phyloP scores from a whole-genome alignment of 352 stramenopile species.

The Phytophthora brassicae region DNA sequence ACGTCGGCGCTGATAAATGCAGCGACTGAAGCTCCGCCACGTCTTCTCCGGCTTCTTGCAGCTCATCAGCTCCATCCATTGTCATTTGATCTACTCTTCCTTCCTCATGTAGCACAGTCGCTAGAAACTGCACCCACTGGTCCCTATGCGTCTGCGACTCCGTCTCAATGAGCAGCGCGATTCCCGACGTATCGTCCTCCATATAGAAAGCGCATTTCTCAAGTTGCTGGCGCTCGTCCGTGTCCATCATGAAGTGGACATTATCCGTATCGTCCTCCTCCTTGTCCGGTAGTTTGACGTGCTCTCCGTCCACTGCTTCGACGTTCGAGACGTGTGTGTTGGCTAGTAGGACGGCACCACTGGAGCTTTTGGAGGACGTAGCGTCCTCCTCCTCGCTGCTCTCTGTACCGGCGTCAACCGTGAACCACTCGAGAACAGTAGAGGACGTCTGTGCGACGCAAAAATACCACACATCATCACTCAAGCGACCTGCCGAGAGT shows the following conservation, averaged over 20 bases:
- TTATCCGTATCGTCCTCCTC: constrained; percentile 10
- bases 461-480: constrained; percentile 55
- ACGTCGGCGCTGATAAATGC: constrained; percentile 17
- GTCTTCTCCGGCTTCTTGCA: constrained; percentile 14
- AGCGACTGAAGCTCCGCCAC: constrained; percentile 27
- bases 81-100: neutral
- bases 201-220: constrained; percentile 53
- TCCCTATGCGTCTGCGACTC: constrained; percentile 34
- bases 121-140: constrained; percentile 35
- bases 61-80: constrained; percentile 2
- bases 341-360: constrained; percentile 32
- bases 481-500: constrained; percentile 21
- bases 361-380: constrained; percentile 1
- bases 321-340: constrained; percentile 43
- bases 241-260: constrained; percentile 4
- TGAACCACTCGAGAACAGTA: constrained; percentile 44
- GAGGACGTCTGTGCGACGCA: constrained; percentile 28
- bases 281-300: constrained; percentile 25
- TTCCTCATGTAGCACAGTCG: constrained; percentile 7
- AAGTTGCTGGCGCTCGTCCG: constrained; percentile 31
- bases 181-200: constrained; percentile 27
- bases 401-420: constrained; percentile 34
- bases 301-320: constrained; percentile 43
- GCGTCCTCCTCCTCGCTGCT: constrained; percentile 31
- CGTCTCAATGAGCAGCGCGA: constrained; percentile 30